Evolutionary conservation across 495 filamentous ascomycete genomes (phyloP), one percentile per base, ranked within the genome.

Genomic region (Talaromyces proteolyticus): DNA sequence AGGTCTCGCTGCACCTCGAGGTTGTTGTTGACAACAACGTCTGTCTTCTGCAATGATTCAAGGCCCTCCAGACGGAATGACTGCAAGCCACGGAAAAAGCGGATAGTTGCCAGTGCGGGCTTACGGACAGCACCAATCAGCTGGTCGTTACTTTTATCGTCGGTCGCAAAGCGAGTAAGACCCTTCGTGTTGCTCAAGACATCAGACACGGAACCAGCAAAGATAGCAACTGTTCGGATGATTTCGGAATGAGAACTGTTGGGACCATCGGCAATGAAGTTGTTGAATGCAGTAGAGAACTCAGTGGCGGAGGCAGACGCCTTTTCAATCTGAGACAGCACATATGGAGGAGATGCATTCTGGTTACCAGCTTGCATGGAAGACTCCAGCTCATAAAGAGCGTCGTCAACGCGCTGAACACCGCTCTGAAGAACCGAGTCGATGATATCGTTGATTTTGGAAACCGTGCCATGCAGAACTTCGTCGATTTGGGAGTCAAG

Each of bases 291-390:
- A 3, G 92, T 96, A 0, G 92, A 91, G 63, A 98, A 98, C 59
- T 97, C 93, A 47, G 88, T 97, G 3, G 92, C 89, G 49, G 82
- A 95, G 12, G 89, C 80, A n/a, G 88, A 89, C 0, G 93, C 93
- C 70, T 96, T 98, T 64, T 98, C 93, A 44, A 96, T 88, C 65
- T 96, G 93, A 2, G 92, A 96, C 17, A 96, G 75, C 18, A 98
- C 90, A 61, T 95, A 96, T 2, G 91, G 80, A n/a, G 93, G 89
- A 21, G 91, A 94, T 2, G 93, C 93, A 57, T 91, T 97, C 72
- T 96, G 92, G 69, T 98, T 98, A 59, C 93, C 93, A 39, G 93
- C 93, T 65, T 96, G 92, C 90, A 95, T 97, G 46, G 87, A 83
- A 4, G 93, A 96, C 64, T 98, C 93, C 21, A 98, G 76, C 66